Evolutionary conservation across 192 early-diverging fungal species (phyloP).

Genomic region (Linderina pennispora): DNA sequence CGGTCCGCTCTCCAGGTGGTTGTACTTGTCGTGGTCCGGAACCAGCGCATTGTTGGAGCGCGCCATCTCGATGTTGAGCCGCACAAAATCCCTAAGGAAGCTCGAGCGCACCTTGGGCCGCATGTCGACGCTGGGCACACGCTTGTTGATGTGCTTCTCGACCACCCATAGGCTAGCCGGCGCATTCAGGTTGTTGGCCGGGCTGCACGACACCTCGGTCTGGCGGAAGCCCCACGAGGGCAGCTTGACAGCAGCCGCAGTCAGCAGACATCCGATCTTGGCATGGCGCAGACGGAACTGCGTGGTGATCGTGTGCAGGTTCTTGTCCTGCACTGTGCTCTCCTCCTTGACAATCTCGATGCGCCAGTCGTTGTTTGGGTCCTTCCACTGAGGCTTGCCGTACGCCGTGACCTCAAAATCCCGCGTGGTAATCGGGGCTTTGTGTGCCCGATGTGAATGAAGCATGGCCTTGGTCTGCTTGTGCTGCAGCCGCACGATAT

Average conservation of each 20-base stretch:
- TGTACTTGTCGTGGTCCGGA: slow-evolving; percentile 40
- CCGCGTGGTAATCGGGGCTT: slow-evolving; percentile 55
- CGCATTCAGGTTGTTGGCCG: slow-evolving; percentile 48
- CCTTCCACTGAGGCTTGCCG: slow-evolving; percentile 50
- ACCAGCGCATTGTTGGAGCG: slow-evolving; percentile 37
- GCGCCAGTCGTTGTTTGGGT: slow-evolving; percentile 54
- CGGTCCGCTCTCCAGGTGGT: slow-evolving; percentile 51
- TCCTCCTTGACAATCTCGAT: slow-evolving; percentile 45
- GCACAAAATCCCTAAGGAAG: slow-evolving; percentile 21
- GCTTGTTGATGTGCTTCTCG: slow-evolving; percentile 8
- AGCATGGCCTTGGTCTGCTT: slow-evolving; percentile 48
- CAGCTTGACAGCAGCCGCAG: slow-evolving; percentile 57
- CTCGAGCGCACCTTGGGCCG: slow-evolving; percentile 1
- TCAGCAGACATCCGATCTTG: slow-evolving; percentile 67
- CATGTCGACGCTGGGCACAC: slow-evolving; percentile 16
- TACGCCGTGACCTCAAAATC: slow-evolving; percentile 53
- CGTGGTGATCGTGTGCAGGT: slow-evolving; percentile 48
- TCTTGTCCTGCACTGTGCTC: slow-evolving; percentile 31
- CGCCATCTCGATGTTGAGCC: slow-evolving; percentile 29
- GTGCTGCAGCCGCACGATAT: slow-evolving; percentile 68
- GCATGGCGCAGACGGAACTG: slow-evolving; percentile 64
- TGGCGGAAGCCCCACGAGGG: slow-evolving; percentile 85
- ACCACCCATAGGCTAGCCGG: slow-evolving; percentile 43
- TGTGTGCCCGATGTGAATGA: slow-evolving; percentile 59
- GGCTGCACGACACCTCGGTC: slow-evolving; percentile 90